Evolutionary conservation across 371 early-diverging fungal genomes (phyloP).

Genomic region (Mortierella sp.): DNA sequence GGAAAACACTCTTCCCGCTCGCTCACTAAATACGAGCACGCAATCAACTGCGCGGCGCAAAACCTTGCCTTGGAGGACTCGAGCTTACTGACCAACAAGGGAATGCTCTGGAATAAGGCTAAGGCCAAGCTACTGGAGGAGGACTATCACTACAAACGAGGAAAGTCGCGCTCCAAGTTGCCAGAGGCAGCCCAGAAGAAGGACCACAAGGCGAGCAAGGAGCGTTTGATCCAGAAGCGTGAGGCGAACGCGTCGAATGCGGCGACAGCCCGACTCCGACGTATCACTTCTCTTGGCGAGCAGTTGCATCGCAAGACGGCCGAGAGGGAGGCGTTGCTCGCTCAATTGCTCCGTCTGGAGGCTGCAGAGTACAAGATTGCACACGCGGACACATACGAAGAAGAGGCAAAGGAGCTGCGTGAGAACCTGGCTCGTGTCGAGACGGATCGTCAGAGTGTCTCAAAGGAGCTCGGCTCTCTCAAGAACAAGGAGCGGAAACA

Average conservation of each 20-base stretch:
- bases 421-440: constrained; percentile 57
- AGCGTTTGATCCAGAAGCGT: constrained; percentile 54
- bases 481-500: constrained; percentile 76
- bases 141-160: constrained; percentile 74
- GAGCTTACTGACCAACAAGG: constrained; percentile 64
- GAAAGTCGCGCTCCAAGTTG: constrained; percentile 71
- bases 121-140: constrained; percentile 67
- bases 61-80: constrained; percentile 67
- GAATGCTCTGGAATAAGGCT: constrained; percentile 66
- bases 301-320: constrained; percentile 59
- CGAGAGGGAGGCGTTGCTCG: constrained; percentile 51
- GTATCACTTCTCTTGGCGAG: constrained; percentile 58
- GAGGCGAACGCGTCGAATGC: constrained; percentile 65
- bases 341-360: constrained; percentile 41
- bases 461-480: constrained; percentile 64
- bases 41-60: constrained; percentile 69
- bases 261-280: constrained; percentile 59
- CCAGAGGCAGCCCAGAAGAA: constrained; percentile 56
- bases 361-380: constrained; percentile 45
- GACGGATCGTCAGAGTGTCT: constrained; percentile 36
- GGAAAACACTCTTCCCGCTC: constrained; percentile 64
- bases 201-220: constrained; percentile 41
- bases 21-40: constrained; percentile 69
- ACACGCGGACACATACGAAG: constrained; percentile 28
- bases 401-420: constrained; percentile 35